A percentile compares a stretch with the other conserved stretches of the same genome.
Evolutionary conservation across 768 basidiomycete genomes (phyloP).

Genomic region (Pleurotus giganteus): DNA sequence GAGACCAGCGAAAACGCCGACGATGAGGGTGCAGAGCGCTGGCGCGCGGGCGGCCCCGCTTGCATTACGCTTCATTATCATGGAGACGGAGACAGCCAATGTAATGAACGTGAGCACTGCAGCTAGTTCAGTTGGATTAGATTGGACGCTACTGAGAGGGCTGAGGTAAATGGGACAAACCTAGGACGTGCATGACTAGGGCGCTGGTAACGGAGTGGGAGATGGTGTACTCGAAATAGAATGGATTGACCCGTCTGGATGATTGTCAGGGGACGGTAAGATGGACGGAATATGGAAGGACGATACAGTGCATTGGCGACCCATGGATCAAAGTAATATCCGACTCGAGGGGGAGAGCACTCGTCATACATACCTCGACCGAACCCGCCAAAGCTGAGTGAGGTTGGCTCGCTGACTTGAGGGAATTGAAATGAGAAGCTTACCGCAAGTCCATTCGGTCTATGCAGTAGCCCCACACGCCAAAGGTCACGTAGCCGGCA

Average conservation of each 20-base stretch:
- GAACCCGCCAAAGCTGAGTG: slow-evolving; percentile 41
- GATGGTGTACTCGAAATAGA: slow-evolving; percentile 37
- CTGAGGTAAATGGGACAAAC: slow-evolving; percentile 24
- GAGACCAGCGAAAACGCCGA: slow-evolving; percentile 38
- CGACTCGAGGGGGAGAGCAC: slow-evolving; percentile 49
- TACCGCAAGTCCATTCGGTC: slow-evolving; percentile 45
- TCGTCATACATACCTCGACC: slow-evolving; percentile 31
- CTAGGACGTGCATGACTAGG: slow-evolving; percentile 55
- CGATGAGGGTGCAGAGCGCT: slow-evolving; percentile 34
- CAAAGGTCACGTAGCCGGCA: slow-evolving; percentile 43
- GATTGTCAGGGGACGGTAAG: slow-evolving; percentile 14
- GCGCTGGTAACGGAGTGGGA: slow-evolving; percentile 43
- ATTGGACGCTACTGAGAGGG: neutral
- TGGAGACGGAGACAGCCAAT: slow-evolving; percentile 44
- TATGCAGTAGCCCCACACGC: slow-evolving; percentile 66
- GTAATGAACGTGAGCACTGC: slow-evolving; percentile 50
- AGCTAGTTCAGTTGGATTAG: slow-evolving; percentile 28
- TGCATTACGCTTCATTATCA: slow-evolving; percentile 38
- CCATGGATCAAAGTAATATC: slow-evolving; percentile 53
- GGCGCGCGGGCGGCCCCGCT: slow-evolving; percentile 34
- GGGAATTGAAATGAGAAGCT: slow-evolving; percentile 17
- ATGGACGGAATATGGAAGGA: slow-evolving; percentile 13
- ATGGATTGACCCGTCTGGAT: slow-evolving; percentile 27
- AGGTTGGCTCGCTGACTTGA: slow-evolving; percentile 2
- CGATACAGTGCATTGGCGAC: slow-evolving; percentile 46